phyloP scores from a whole-genome alignment of 2,329 filamentous ascomycete genomes.

The Fusarium xyrophilum region DNA sequence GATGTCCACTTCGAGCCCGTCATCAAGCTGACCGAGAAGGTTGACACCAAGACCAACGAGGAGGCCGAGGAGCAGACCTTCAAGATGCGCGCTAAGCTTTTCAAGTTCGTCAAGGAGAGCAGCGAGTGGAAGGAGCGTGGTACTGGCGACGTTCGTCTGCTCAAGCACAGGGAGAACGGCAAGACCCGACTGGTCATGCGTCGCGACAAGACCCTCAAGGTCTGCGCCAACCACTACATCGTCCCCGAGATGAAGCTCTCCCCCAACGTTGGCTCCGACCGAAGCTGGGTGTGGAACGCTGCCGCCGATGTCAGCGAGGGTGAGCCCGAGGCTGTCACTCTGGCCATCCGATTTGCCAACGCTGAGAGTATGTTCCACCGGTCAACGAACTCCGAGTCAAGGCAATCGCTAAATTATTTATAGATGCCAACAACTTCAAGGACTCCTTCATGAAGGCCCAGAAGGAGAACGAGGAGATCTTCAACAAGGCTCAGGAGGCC shows the following conservation, averaged over 20 bases:
- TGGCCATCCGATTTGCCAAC: slow-evolving; percentile 98
- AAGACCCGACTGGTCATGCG: slow-evolving; percentile 99
- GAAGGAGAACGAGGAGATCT: slow-evolving; percentile 91
- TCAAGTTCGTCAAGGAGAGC: slow-evolving; percentile 92
- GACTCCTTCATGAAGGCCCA: slow-evolving; percentile 97
- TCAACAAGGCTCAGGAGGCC: slow-evolving; percentile 58
- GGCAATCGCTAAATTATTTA: slow-evolving; percentile 39
- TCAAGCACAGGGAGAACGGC: slow-evolving; percentile 98
- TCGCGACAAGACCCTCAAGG: slow-evolving; percentile 99
- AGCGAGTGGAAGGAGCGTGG: slow-evolving; percentile 99
- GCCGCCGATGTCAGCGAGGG: slow-evolving; percentile 98
- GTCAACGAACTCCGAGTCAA: neutral
- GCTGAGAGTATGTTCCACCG: slow-evolving; percentile 79
- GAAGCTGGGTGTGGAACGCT: slow-evolving; percentile 99
- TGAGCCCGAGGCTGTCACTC: slow-evolving; percentile 92
- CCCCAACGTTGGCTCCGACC: slow-evolving; percentile 96
- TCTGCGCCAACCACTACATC: slow-evolving; percentile 99
- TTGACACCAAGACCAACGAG: slow-evolving; percentile 97
- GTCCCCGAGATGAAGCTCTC: slow-evolving; percentile 99
- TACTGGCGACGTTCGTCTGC: slow-evolving; percentile 91
- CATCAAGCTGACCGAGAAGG: slow-evolving; percentile 93
- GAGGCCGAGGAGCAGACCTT: slow-evolving; percentile 96
- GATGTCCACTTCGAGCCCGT: slow-evolving; percentile 98
- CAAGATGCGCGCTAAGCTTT: slow-evolving; percentile 99
- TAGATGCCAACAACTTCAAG: slow-evolving; percentile 97